Percentiles rank a stretch among this genome's conserved stretches.
phyloP scores from a whole-genome alignment of 2,329 filamentous ascomycete species.

The Colletotrichum euphorbiae region DNA sequence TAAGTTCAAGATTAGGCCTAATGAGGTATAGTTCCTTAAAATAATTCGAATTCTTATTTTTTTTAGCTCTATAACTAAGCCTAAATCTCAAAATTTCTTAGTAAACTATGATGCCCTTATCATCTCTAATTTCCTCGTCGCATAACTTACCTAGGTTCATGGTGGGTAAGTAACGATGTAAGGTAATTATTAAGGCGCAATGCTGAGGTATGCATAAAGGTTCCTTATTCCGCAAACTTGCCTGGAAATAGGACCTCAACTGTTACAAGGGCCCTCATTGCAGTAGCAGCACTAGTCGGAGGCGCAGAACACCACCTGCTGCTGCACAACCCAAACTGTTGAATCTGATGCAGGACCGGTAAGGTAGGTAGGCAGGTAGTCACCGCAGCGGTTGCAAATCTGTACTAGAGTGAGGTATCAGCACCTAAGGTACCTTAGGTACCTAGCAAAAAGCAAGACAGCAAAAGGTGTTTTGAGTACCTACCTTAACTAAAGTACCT shows the following conservation, averaged over 20 bases:
- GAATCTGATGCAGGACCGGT: background rate
- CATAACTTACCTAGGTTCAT: too few species aligned
- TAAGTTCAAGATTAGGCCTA: too few species aligned
- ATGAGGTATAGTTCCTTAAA: too few species aligned
- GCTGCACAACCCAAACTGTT: constrained; percentile 17
- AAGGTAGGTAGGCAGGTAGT: background rate
- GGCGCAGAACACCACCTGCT: background rate
- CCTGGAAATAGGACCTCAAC: constrained; percentile 15
- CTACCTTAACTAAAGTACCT: background rate
- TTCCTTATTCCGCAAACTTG: constrained; percentile 1
- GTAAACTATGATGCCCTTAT: too few species aligned
- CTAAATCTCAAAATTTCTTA: too few species aligned
- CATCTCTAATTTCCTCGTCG: too few species aligned
- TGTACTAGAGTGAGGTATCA: background rate
- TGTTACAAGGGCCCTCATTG: constrained; percentile 24
- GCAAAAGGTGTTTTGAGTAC: background rate
- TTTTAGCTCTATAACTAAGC: too few species aligned
- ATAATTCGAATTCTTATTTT: too few species aligned
- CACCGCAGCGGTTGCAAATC: background rate
- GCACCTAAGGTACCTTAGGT: too few species aligned
- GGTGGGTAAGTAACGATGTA: too few species aligned
- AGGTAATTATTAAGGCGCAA: constrained; percentile 11
- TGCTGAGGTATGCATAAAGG: constrained; percentile 20
- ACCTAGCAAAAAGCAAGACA: background rate
- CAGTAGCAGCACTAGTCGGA: background rate